Evolutionary conservation across 306 rosid genomes (phyloP), one percentile per base, ranked within the genome.

Genomic region (Medicago arabica): DNA sequence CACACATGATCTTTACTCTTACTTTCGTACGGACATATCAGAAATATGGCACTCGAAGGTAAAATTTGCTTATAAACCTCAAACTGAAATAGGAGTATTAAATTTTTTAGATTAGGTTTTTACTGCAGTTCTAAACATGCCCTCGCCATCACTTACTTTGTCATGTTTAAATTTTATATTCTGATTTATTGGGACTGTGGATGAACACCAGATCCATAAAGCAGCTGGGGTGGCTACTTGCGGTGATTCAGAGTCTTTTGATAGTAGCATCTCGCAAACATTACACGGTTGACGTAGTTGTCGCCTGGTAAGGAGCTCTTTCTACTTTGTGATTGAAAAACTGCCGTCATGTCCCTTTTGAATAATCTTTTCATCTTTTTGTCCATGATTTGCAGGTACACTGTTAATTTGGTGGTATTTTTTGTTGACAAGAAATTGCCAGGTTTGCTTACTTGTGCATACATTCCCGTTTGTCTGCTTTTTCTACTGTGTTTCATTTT

Each of bases 181-280:
- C 71, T 82, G 74, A 75, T 63, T 75, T 65, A 16, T 78, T 61
- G 62, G 54, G 40, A 69, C 57, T 41, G 5, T 80, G 81, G 74
- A 73, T 59, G 68, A 74, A 65, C 36, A 31, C 67, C 71, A 96
- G 99, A 82, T 83, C 59, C 31, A 75, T 96, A 71, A 96, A 96
- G 91, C 97, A 92, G 85, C 75, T 92, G 7, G 92, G 84, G 4
- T 96, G 99, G 99, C 63, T 87, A 67, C 97, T 96, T 57, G 99
- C 93, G 46, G 87, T 89, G 58, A 80, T 82, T 83, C 99, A 87
- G 84, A 92, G 98, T 77, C 83, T 96, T 71, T 83, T 96, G 87
- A 96, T 96, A 38, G 88, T 96, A 69, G 99, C 99, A 43, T 92
- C 99, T 39, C 99, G 97, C 80, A 96, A 96, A 78, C 99, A 96